These are phyloP conservation scores for Globisporangium nunn DNA, from an alignment of 352 stramenopile genomes.

Conservation along the genomic window DNA sequence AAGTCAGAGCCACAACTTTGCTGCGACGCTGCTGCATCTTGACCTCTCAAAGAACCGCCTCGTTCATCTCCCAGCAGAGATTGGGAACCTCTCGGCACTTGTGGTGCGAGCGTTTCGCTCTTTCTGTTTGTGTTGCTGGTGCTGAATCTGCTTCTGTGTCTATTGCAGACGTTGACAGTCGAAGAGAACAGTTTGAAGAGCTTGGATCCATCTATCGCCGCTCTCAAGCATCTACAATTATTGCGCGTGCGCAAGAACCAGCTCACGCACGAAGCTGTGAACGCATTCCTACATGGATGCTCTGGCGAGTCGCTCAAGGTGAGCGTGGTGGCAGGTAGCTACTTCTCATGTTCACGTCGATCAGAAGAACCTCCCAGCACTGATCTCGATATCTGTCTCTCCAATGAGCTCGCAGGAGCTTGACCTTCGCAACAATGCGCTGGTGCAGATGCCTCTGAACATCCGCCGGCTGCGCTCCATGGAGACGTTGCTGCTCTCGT, in stretches of 20 bases:
- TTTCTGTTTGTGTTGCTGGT: background rate
- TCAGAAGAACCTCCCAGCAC: background rate
- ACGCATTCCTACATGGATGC: slow-evolving; percentile 27
- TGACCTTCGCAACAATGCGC: slow-evolving; percentile 64
- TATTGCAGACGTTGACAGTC: slow-evolving; percentile 43
- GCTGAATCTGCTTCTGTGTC: background rate
- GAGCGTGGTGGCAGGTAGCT: too few relatives aligned
- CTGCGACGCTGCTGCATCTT: slow-evolving; percentile 44
- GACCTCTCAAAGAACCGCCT: slow-evolving; percentile 69
- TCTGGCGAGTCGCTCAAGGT: slow-evolving; percentile 26
- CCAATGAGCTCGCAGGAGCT: slow-evolving; percentile 32
- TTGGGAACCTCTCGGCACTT: slow-evolving; percentile 39
- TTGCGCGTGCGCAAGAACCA: slow-evolving; percentile 73
- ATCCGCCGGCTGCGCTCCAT: slow-evolving; percentile 31
- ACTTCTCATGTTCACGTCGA: background rate
- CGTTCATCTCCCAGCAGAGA: slow-evolving; percentile 26
- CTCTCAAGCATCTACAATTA: slow-evolving; percentile 42
- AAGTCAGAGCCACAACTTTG: slow-evolving; percentile 30
- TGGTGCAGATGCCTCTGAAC: slow-evolving; percentile 31
- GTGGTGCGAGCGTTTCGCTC: slow-evolving; percentile 18
- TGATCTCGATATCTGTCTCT: background rate
- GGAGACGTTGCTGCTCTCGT: slow-evolving; percentile 59
- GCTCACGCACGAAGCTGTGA: slow-evolving; percentile 35
- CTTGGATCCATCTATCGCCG: slow-evolving; percentile 33
- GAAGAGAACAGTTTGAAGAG: slow-evolving; percentile 60